A percentile compares a stretch with the other conserved stretches of the same genome.
Conservation (phyloP, 257 asterid genomes). For the Salvia rosmarinus region DNA sequence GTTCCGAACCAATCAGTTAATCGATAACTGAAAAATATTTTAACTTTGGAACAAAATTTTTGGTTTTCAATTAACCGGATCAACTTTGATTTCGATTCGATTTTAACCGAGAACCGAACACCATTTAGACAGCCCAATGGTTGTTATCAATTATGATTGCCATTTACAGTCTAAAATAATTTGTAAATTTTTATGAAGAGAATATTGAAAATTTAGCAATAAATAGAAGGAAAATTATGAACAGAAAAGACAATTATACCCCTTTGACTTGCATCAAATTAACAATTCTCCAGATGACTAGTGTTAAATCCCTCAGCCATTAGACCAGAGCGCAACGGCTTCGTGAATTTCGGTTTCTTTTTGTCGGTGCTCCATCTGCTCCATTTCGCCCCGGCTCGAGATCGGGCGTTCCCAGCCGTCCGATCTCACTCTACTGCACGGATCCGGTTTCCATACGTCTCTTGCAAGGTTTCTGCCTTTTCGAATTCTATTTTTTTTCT, state of each 20-base stretch:
- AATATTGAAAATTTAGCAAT: not conserved
- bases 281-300: not conserved
- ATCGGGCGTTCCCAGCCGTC: conserved; percentile 49
- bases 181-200: not conserved
- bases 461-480: conserved; percentile 33
- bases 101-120: too few species aligned
- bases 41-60: too few species aligned
- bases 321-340: conserved; percentile 36
- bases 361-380: conserved; percentile 39
- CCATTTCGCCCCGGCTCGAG: conserved; percentile 33
- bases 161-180: too few species aligned
- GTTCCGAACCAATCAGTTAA: too few species aligned
- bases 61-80: too few species aligned
- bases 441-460: conserved; percentile 40
- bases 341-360: conserved; percentile 28
- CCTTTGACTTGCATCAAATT: conserved; percentile 26
- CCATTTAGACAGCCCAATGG: too few species aligned
- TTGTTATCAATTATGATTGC: too few species aligned
- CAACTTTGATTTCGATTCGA: too few species aligned
- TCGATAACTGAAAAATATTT: too few species aligned
- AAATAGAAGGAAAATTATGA: not conserved
- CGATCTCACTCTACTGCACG: conserved; percentile 46
- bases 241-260: conserved; percentile 16
- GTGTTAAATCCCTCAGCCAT: conserved; percentile 26
- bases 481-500: not conserved